Conservation (phyloP, 2,329 filamentous ascomycete genomes). For the Triangularia verruculosa region DNA sequence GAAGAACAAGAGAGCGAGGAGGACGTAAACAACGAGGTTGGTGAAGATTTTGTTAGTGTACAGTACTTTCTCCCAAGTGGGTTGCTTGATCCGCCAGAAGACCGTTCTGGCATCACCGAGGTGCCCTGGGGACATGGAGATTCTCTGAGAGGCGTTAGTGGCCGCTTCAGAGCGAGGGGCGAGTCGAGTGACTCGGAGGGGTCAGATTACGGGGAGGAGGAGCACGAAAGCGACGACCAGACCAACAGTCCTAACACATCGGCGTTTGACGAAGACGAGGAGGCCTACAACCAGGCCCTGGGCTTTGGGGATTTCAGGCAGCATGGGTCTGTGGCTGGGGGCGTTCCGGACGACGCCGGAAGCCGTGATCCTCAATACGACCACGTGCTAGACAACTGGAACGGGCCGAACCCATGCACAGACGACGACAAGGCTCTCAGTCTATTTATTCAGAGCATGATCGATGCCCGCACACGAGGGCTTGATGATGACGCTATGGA, state of each 20-base stretch:
- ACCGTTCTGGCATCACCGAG: not conserved
- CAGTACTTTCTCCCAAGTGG: slow-evolving; percentile 5
- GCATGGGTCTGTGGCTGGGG: not conserved
- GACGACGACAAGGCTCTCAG: not conserved
- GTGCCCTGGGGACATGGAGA: not conserved
- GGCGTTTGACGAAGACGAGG: not conserved
- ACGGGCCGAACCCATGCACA: not conserved
- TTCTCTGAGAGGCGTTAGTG: not conserved
- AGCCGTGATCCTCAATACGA: not conserved
- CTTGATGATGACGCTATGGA: not conserved
- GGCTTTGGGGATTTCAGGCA: not conserved
- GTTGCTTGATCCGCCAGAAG: not conserved
- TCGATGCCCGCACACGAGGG: not conserved
- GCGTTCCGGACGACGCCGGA: slow-evolving; percentile 3
- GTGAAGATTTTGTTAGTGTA: slow-evolving; percentile 32
- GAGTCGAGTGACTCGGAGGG: not conserved
- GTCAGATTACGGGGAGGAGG: not conserved
- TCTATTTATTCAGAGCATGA: not conserved
- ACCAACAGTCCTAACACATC: not conserved
- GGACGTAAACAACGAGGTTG: slow-evolving; percentile 67
- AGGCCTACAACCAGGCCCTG: not conserved
- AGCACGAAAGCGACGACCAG: not conserved
- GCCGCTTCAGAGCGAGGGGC: not conserved
- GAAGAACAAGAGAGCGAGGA: slow-evolving; percentile 85
- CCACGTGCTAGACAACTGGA: not conserved